phyloP scores from a whole-genome alignment of 306 rosid genomes.

The cucumber (Cucumis sativus) region DNA sequence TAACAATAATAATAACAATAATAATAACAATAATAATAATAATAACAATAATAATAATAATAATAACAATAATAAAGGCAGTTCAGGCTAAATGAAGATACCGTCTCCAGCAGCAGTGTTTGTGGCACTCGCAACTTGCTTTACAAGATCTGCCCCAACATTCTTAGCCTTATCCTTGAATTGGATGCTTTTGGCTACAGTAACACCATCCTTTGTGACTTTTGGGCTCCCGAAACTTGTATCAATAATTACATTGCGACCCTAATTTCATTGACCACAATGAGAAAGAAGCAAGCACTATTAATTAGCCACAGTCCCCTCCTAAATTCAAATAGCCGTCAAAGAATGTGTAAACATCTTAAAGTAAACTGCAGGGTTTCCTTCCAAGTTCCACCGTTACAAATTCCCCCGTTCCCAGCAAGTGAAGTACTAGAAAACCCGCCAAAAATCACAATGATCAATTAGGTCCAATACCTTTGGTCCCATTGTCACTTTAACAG shows the following conservation, averaged over 20 bases:
- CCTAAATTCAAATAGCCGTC: background rate
- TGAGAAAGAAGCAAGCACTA: background rate
- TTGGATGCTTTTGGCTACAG: slow-evolving; percentile 78
- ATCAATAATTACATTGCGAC: slow-evolving; percentile 89
- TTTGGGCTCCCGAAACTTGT: slow-evolving; percentile 37
- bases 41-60: no score
- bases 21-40: no score
- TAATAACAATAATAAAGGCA: background rate
- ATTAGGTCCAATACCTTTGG: slow-evolving; percentile 52
- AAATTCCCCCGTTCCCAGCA: background rate
- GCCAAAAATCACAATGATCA: background rate
- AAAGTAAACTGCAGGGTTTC: background rate
- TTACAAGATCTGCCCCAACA: slow-evolving; percentile 76
- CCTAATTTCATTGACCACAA: slow-evolving; percentile 36
- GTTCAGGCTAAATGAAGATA: slow-evolving; percentile 11
- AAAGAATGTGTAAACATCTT: background rate
- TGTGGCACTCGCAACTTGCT: slow-evolving; percentile 89
- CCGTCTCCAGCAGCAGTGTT: slow-evolving; percentile 91
- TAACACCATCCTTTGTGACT: slow-evolving; percentile 88
- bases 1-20: no score
- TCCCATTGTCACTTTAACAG: slow-evolving; percentile 98
- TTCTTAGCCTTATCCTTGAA: slow-evolving; percentile 64
- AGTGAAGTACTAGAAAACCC: background rate
- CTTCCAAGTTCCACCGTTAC: background rate
- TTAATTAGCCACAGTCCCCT: background rate